These are phyloP conservation scores for Lactarius indigo DNA, from an alignment of 768 basidiomycete species.

Conservation along the genomic window DNA sequence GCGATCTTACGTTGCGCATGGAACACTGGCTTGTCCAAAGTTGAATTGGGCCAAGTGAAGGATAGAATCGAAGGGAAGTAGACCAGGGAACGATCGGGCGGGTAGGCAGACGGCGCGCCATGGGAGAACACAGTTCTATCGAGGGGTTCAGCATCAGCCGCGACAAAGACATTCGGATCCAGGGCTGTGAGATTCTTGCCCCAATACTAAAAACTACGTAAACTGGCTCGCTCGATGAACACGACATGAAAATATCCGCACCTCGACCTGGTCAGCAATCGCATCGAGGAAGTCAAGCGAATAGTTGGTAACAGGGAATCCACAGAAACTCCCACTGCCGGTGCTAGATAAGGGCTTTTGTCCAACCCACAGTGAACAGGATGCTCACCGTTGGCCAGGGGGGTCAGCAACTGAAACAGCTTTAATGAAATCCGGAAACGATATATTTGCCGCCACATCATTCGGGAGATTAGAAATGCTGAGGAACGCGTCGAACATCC, in stretches of 20 bases:
- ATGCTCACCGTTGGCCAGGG: conserved; percentile 21
- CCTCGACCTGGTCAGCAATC: conserved; percentile 41
- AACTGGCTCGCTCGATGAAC: background rate
- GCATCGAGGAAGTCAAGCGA: conserved; percentile 36
- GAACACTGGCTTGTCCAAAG: background rate
- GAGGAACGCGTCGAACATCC: conserved; percentile 49
- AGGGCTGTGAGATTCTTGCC: conserved; percentile 33
- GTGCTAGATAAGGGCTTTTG: background rate
- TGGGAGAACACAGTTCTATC: conserved; percentile 38
- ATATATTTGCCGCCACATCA: conserved; percentile 37
- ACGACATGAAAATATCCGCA: conserved; percentile 10
- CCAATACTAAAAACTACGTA: conserved; percentile 37
- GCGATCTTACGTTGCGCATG: background rate
- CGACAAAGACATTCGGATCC: conserved; percentile 34
- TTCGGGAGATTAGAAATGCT: conserved; percentile 34
- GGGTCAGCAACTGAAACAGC: conserved; percentile 32
- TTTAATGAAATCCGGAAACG: conserved; percentile 37
- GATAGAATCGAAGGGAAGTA: background rate
- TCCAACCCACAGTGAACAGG: background rate
- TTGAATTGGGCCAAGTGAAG: background rate
- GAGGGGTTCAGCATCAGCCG: conserved; percentile 48
- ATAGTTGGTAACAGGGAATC: conserved; percentile 34
- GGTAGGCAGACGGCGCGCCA: conserved; percentile 40
- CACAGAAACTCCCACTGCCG: conserved; percentile 33
- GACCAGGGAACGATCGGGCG: conserved; percentile 27